Percentiles rank a stretch among this genome's conserved stretches.
Evolutionary conservation across 163 green algal genomes (phyloP).

Genomic region (Volvox carteri): DNA sequence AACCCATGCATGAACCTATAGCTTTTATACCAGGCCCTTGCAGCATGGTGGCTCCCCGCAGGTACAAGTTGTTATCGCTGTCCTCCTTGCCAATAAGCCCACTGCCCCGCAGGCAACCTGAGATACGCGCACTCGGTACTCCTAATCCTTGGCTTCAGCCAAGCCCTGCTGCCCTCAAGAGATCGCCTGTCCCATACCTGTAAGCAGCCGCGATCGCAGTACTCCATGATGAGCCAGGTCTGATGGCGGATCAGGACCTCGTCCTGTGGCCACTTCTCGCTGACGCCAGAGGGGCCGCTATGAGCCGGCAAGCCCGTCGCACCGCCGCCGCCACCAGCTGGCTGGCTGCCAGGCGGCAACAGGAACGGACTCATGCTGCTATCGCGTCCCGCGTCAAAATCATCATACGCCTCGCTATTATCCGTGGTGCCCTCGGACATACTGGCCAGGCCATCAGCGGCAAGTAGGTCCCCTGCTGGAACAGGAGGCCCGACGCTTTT

Average conservation of each 20-base stretch:
- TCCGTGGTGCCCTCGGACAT: background rate
- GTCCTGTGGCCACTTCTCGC: slow-evolving; percentile 14
- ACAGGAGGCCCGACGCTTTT: background rate
- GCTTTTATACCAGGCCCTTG: too few species aligned
- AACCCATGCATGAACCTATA: too few species aligned
- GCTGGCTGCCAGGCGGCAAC: slow-evolving; percentile 38
- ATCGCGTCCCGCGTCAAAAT: slow-evolving; percentile 41
- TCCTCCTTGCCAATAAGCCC: too few species aligned
- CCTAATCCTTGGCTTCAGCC: too few species aligned
- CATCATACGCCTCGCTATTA: slow-evolving; percentile 50
- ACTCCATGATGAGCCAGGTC: slow-evolving; percentile 80
- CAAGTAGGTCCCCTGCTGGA: background rate
- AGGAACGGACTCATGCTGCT: slow-evolving; percentile 45
- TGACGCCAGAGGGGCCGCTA: slow-evolving; percentile 1
- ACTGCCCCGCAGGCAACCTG: too few species aligned
- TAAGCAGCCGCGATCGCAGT: slow-evolving; percentile 71
- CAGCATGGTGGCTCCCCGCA: too few species aligned
- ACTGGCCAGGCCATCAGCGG: background rate
- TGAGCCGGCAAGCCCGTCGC: background rate
- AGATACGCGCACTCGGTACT: too few species aligned
- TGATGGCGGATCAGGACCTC: slow-evolving; percentile 44
- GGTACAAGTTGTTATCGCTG: too few species aligned
- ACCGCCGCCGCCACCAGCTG: background rate
- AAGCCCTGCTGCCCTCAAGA: too few species aligned
- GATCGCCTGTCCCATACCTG: slow-evolving; percentile 67